phyloP scores from a whole-genome alignment of 2,329 filamentous ascomycete genomes.

The Monilinia polystroma region DNA sequence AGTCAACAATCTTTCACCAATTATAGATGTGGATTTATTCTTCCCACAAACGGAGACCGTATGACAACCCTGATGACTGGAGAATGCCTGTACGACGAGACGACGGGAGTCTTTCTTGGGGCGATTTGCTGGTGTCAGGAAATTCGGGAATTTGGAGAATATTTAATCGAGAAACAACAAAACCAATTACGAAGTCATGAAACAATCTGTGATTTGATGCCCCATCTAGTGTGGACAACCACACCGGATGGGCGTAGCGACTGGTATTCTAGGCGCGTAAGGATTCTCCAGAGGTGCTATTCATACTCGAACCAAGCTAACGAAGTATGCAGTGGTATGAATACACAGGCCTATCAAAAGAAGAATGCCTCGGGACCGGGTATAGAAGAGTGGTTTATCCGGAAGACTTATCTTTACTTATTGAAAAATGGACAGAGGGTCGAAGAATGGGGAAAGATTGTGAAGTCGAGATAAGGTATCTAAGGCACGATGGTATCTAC shows the following conservation, averaged over 20 bases:
- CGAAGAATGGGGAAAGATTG: slow-evolving; percentile 20
- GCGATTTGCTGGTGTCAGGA: slow-evolving; percentile 33
- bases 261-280: slow-evolving; percentile 33
- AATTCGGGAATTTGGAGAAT: slow-evolving; percentile 29
- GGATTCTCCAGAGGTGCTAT: background rate
- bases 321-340: slow-evolving; percentile 32
- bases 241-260: slow-evolving; percentile 28
- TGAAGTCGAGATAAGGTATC: slow-evolving; percentile 32
- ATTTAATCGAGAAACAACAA: slow-evolving; percentile 26
- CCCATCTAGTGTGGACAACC: slow-evolving; percentile 33
- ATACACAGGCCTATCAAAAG: slow-evolving; percentile 31
- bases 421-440: slow-evolving; percentile 25
- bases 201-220: slow-evolving; percentile 34
- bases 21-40: slow-evolving; percentile 29
- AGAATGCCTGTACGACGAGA: slow-evolving; percentile 34
- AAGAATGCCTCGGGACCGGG: slow-evolving; percentile 26
- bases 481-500: slow-evolving; percentile 32
- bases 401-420: slow-evolving; percentile 26
- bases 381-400: slow-evolving; percentile 28
- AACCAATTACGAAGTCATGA: slow-evolving; percentile 28
- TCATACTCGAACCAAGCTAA: background rate
- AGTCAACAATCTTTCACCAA: slow-evolving; percentile 22
- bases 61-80: slow-evolving; percentile 28
- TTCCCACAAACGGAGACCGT: slow-evolving; percentile 26
- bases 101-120: slow-evolving; percentile 32